Conservation (phyloP, 2,329 filamentous ascomycete species). For the Xylariaceae sp. region DNA sequence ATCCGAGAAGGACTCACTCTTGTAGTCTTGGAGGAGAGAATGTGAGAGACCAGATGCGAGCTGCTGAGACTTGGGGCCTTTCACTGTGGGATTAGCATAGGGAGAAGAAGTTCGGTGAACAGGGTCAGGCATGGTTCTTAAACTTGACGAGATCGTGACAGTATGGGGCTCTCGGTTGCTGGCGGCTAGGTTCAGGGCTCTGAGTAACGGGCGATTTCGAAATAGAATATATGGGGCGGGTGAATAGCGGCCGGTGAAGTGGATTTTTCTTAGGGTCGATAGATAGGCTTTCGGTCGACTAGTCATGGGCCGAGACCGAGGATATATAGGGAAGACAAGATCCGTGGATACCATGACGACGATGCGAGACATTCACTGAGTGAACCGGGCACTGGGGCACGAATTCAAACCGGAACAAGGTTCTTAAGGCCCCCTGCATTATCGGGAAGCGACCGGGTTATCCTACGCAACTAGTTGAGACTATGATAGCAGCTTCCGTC, state of each 20-base stretch:
- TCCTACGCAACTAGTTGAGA: background rate
- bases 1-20: constrained; percentile 21
- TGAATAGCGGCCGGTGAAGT: constrained; percentile 27
- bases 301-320: constrained; percentile 33
- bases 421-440: constrained; percentile 27
- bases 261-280: constrained; percentile 19
- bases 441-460: constrained; percentile 25
- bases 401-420: constrained; percentile 35
- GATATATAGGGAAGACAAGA: constrained; percentile 33
- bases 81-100: constrained; percentile 41
- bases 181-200: constrained; percentile 26
- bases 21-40: constrained; percentile 25
- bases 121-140: constrained; percentile 37
- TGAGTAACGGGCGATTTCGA: constrained; percentile 29
- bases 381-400: constrained; percentile 23
- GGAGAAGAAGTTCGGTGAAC: constrained; percentile 42
- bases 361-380: constrained; percentile 25
- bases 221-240: constrained; percentile 29
- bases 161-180: constrained; percentile 16
- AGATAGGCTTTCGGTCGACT: constrained; percentile 26
- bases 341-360: constrained; percentile 29
- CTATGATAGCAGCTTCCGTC: background rate
- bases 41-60: constrained; percentile 33
- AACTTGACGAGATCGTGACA: constrained; percentile 22
- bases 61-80: constrained; percentile 41